Base-by-base conservation (phyloP, 2,329 filamentous ascomycete genomes). In the Fusarium sp. region DNA sequence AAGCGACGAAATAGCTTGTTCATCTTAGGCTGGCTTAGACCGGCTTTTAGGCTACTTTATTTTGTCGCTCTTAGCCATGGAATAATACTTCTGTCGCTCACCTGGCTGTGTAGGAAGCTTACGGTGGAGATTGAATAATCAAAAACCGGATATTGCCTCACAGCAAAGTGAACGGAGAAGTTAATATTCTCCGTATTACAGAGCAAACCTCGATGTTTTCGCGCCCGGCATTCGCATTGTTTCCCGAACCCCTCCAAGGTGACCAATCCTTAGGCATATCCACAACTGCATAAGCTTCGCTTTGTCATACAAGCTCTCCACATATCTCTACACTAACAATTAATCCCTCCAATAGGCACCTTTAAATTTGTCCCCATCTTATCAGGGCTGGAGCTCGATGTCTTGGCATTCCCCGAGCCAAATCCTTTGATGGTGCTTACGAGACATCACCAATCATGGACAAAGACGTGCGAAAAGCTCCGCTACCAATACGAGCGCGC, bases 331-430 rank as follows among this genome's bases (percentile, higher is more conserved):
- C 46, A 18, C 38, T 52, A 65, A 53, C 53, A 60, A 48, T 53
- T 25, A 41, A 27, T 30, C 4, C 12, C 6, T 8, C 61, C 61
- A 65, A 60, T 52, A 3, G 8, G 12, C 5, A 16, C 0, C 47
- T 25, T 22, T 18, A 24, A 1, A 9, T 7, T 2, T 6, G 3
- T 30, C 51, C 43, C 41, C 27, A 25, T 30, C 30, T 8, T 32
- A 41, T 29, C 24, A 56, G 56, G 56, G 60, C 48, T 62, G 53
- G 48, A 66, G 44, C 63, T 45, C 54, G 64, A 25, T 49, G 61
- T 63, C 67, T 73, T 75, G 73, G 73, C 73, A 53, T 75, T 74
- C 13, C n/a, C 73, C 67, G 67, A 75, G 44, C 63, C 59, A 58
- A 59, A 64, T 49, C 27, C 49, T 22, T 40, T 20, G 7, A 62